Evolutionary conservation across 345 rosid species (phyloP), one percentile per base, ranked within the genome.

Genomic region (Salix dunnii): DNA sequence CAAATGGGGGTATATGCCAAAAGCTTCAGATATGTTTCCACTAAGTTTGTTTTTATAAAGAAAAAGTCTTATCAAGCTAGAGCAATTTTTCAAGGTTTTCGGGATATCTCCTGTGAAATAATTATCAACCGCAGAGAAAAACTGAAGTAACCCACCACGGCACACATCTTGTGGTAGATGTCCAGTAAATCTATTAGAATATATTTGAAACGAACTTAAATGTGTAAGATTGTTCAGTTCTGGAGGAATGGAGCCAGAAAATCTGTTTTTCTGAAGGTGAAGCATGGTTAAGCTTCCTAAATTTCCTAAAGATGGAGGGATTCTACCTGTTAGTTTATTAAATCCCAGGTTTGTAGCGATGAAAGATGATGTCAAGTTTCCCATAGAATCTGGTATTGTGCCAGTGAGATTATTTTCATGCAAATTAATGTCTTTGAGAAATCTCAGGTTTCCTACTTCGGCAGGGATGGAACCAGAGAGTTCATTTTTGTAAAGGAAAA

Each of bases 391-490:
- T n/a, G 72, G 58, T 17, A 68, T 68, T 1, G 1, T 10, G 13
- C 55, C 55, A 8, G 18, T 68, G 21, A 42, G 55, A 0, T 5
- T 17, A 68, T 68, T 68, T 2, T 5, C 1, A 38, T 1, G 0
- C 23, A 68, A 46, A 23, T n/a, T 33, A 5, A 8, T 38, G 40
- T 28, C 23, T n/a, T 23, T n/a, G 3, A 12, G 3, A 68, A 30
- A n/a, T 43, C 17, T 42, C 9, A 68, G 51, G 9, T 28, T 28
- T 48, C 62, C 73, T 16, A 70, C 10, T 12, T 18, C 33, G 4
- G 51, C 38, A 28, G 73, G 73, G 16, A 70, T 70, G 25, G 71
- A 67, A 9, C 71, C 71, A 2, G 71, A 36, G 42, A 67, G 49
- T 35, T 36, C 21, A 9, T 67, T 67, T 4, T n/a, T 35, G n/a